These are phyloP conservation scores for Leccinum griseonigrum DNA, from an alignment of 1,284 basidiomycete species.

Conservation along the genomic window DNA sequence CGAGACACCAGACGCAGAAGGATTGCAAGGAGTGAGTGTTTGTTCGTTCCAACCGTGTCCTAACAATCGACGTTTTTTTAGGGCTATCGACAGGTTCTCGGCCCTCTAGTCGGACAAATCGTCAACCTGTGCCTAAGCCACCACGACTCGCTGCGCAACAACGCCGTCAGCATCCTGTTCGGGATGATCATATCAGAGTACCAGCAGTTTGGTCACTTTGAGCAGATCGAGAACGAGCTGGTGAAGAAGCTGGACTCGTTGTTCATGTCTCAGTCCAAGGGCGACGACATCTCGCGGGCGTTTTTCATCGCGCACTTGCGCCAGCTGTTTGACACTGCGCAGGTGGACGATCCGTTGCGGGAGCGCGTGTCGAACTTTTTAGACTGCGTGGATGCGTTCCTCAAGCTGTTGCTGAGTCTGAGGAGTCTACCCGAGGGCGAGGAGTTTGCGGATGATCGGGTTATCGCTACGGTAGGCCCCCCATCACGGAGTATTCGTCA, in stretches of 20 bases:
- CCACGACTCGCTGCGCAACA: conserved; percentile 88
- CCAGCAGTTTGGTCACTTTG: conserved; percentile 77
- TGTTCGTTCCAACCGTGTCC: neutral
- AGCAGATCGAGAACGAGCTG: conserved; percentile 90
- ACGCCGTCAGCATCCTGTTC: conserved; percentile 90
- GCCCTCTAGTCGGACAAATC: conserved; percentile 84
- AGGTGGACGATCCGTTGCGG: conserved; percentile 78
- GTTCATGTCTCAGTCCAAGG: conserved; percentile 88
- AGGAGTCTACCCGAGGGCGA: conserved; percentile 94
- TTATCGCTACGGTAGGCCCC: conserved; percentile 75
- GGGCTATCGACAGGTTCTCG: conserved; percentile 84
- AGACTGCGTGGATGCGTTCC: conserved; percentile 89
- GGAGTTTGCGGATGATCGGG: conserved; percentile 90
- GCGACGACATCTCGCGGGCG: conserved; percentile 86
- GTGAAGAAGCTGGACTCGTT: conserved; percentile 89
- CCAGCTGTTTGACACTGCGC: conserved; percentile 80
- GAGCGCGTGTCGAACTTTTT: conserved; percentile 81
- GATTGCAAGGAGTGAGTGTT: conserved; percentile 58
- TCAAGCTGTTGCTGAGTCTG: conserved; percentile 89
- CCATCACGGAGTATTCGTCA: neutral
- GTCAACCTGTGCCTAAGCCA: conserved; percentile 93
- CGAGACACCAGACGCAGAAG: conserved; percentile 53
- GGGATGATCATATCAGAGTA: conserved; percentile 96
- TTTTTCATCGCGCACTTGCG: conserved; percentile 95
- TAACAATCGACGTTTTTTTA: conserved; percentile 29